Evolutionary conservation across 2,329 filamentous ascomycete species (phyloP).

Genomic region (Colletotrichum sp.): DNA sequence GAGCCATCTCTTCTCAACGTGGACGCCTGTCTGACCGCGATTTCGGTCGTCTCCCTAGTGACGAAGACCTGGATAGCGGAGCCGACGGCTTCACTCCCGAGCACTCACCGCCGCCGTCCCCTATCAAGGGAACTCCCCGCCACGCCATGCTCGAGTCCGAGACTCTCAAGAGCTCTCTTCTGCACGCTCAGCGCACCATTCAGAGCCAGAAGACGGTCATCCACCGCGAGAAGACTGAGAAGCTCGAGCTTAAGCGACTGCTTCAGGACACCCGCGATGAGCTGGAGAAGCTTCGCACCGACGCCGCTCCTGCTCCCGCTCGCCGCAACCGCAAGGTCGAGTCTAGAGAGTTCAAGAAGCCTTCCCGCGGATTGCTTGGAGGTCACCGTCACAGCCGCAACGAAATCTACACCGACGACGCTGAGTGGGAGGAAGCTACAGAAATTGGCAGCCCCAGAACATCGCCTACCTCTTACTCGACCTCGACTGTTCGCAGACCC

Average conservation of each 20-base stretch:
- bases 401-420: conserved; percentile 80
- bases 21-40: conserved; percentile 71
- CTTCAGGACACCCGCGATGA: conserved; percentile 95
- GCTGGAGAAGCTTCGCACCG: conserved; percentile 72
- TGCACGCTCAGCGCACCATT: conserved; percentile 95
- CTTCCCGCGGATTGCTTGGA: conserved; percentile 71
- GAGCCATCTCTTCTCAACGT: conserved; percentile 77
- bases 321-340: conserved; percentile 69
- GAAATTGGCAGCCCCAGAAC: conserved; percentile 59
- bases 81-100: conserved; percentile 79
- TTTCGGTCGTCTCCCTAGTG: conserved; percentile 59
- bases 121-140: conserved; percentile 87
- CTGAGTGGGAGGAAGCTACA: conserved; percentile 86
- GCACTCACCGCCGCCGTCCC: conserved; percentile 88
- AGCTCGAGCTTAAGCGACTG: conserved; percentile 93
- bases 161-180: conserved; percentile 90
- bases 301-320: conserved; percentile 49
- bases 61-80: conserved; percentile 68
- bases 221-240: conserved; percentile 98
- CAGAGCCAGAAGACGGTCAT: conserved; percentile 94
- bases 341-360: conserved; percentile 78
- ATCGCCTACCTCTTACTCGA: conserved; percentile 32
- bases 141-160: conserved; percentile 94
- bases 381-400: conserved; percentile 75
- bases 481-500: conserved; percentile 31